Base-by-base conservation (phyloP, 306 rosid species). In the Vigna radiata region DNA sequence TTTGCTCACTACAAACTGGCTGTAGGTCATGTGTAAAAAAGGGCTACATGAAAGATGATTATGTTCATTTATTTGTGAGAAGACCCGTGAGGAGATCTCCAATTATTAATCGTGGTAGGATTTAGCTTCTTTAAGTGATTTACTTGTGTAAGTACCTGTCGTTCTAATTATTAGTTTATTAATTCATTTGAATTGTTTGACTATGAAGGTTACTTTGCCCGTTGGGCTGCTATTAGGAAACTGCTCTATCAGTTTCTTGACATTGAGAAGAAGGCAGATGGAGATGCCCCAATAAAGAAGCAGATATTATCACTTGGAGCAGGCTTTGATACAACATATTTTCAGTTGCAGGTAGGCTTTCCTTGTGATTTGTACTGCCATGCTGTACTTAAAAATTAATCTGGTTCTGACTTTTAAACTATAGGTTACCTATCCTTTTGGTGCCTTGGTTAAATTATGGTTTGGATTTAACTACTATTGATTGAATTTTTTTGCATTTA, bases 31-130 rank as follows among this genome's bases (percentile, higher is more conserved):
- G 99, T 75, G 92, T 96, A 79, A 92, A 86, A 76, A 96, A 91
- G 87, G 96, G 97, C 56, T 96, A 91, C 87, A 92, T 92, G 96
- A 96, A 88, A 82, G 99, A 96, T 68, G 99, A 91, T 46, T 89
- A 91, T 74, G 55, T 89, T 78, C 98, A 89, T 62, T 86, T 92
- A 41, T 96, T 96, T 80, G 98, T 96, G 14, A 87, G 93, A 86
- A 92, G 85, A 59, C 97, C 97, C 25, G 86, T 96, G 18, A 89
- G 91, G 83, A 92, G 99, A 86, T 96, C 99, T 52, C 98, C 98
- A 10, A 96, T 96, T 75, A 96, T 96, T 53, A 96, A 96, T 64
- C 96, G 98, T 1, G 99, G 99, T 92, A 89, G 67, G 88, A 70
- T 36, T 36, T 36, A 4, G 48, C 27, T 37, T 63, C 25, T 61